phyloP scores from a whole-genome alignment of 1,284 basidiomycete genomes.

The Microbotryum intermedium region DNA sequence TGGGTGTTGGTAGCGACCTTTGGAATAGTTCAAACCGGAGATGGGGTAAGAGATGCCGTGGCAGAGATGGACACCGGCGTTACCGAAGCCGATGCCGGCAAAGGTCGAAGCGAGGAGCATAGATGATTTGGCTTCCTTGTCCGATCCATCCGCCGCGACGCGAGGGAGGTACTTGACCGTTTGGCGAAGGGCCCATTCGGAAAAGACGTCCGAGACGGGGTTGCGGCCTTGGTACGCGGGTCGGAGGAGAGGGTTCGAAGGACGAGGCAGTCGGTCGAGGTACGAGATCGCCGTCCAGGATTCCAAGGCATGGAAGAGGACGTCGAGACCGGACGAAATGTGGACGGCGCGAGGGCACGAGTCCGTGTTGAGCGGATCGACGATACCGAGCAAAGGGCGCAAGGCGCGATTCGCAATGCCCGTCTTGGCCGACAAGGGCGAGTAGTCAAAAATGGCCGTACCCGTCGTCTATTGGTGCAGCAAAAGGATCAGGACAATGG shows the following conservation, averaged over 20 bases:
- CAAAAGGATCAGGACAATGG: neutral
- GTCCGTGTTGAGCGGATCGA: constrained; percentile 75
- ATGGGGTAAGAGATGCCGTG: constrained; percentile 73
- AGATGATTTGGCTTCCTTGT: constrained; percentile 74
- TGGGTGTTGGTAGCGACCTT: constrained; percentile 48
- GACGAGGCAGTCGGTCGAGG: constrained; percentile 72
- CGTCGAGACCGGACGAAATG: constrained; percentile 84
- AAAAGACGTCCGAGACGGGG: constrained; percentile 81
- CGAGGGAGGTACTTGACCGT: constrained; percentile 85
- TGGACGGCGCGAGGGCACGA: constrained; percentile 77
- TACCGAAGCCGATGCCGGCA: constrained; percentile 24
- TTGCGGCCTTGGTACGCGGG: constrained; percentile 93
- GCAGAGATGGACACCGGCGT: constrained; percentile 62
- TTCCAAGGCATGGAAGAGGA: constrained; percentile 44
- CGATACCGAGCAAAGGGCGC: constrained; percentile 80
- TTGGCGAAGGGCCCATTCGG: constrained; percentile 84
- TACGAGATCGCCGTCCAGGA: constrained; percentile 88
- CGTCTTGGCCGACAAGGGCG: constrained; percentile 82
- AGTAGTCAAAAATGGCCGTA: constrained; percentile 90
- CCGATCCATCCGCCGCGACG: constrained; percentile 65
- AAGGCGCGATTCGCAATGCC: constrained; percentile 87
- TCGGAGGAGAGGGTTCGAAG: constrained; percentile 76
- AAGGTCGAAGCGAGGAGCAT: constrained; percentile 91
- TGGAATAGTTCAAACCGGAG: constrained; percentile 71
- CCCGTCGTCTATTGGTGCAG: constrained; percentile 66